phyloP scores from a whole-genome alignment of 2,329 filamentous ascomycete genomes.

The Colletotrichum cuscutae region DNA sequence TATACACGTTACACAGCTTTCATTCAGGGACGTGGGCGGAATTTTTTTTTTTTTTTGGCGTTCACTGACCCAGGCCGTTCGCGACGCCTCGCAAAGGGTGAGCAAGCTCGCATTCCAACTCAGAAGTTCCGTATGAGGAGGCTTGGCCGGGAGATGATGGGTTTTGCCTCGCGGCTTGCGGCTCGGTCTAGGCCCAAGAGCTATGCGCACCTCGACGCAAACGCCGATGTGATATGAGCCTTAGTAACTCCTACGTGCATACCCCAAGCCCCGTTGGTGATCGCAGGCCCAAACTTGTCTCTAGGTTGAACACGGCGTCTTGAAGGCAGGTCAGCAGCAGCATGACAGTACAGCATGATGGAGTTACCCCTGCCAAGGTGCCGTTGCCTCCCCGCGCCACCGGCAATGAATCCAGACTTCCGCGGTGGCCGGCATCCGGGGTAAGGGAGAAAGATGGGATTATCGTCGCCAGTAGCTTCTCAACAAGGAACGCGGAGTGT shows the following conservation, averaged over 20 bases:
- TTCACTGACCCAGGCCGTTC: not conserved
- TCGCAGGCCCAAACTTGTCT: not conserved
- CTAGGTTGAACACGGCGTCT: not conserved
- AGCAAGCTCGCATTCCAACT: not conserved
- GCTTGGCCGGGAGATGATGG: not conserved
- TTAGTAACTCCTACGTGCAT: not conserved
- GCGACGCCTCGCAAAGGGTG: not conserved
- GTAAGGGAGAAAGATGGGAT: slow-evolving; percentile 10
- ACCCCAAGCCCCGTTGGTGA: not conserved
- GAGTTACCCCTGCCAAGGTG: slow-evolving; percentile 6
- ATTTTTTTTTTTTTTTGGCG: not conserved
- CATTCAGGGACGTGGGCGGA: not conserved
- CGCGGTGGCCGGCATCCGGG: not conserved
- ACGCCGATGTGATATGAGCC: not conserved
- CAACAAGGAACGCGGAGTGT: not conserved
- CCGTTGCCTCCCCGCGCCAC: slow-evolving; percentile 3
- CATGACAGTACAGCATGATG: not conserved
- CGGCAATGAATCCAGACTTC: slow-evolving; percentile 1
- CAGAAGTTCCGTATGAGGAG: not conserved
- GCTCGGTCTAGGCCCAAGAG: not conserved
- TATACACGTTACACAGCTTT: not conserved
- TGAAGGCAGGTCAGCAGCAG: slow-evolving; percentile 1
- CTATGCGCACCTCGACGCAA: not conserved
- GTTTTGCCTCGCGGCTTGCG: not conserved
- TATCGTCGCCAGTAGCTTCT: slow-evolving; percentile 5